These are phyloP conservation scores for Metschnikowia borealis DNA, from an alignment of 805 yeast species.

Conservation along the genomic window DNA sequence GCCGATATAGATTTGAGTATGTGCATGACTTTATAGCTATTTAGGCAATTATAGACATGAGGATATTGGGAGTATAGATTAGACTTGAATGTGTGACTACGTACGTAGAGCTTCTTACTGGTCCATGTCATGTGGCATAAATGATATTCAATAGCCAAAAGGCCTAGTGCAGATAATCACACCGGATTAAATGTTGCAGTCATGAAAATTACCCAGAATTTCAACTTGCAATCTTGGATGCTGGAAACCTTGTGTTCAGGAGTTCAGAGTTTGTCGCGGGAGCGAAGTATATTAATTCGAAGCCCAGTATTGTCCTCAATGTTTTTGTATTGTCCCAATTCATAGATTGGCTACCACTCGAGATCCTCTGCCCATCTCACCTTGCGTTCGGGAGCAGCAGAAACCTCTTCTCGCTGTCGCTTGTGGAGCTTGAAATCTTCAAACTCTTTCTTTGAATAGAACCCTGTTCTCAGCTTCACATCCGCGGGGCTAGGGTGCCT, in stretches of 20 bases:
- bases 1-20: too few species aligned
- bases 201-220: background rate
- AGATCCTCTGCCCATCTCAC: conserved; percentile 34
- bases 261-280: background rate
- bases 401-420: conserved; percentile 18
- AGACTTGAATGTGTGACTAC: too few species aligned
- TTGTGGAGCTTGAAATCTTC: conserved; percentile 17
- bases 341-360: conserved; percentile 26
- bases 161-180: too few species aligned
- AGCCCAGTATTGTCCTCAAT: background rate
- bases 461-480: conserved; percentile 16
- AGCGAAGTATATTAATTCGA: background rate
- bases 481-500: background rate
- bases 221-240: too few species aligned
- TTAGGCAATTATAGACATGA: too few species aligned
- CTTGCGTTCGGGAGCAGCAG: conserved; percentile 12
- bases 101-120: too few species aligned
- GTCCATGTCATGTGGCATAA: too few species aligned
- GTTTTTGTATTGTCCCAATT: background rate
- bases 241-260: background rate
- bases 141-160: too few species aligned
- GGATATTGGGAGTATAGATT: too few species aligned
- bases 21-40: too few species aligned
- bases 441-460: conserved; percentile 29
- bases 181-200: background rate